Base-by-base conservation (phyloP, 495 filamentous ascomycete genomes). In the Neurospora sp. region DNA sequence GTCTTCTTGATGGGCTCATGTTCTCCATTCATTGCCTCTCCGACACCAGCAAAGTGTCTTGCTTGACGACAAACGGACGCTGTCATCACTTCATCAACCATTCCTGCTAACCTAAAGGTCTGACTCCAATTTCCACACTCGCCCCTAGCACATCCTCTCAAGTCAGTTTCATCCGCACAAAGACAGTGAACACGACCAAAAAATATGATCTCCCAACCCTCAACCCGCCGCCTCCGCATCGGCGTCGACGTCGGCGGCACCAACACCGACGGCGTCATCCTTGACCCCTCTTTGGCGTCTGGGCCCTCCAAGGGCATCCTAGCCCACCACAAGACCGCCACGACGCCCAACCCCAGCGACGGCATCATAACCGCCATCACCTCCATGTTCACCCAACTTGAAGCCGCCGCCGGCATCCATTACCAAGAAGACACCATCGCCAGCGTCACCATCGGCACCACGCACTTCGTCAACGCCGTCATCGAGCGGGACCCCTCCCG, bases 401-500 rank as follows among this genome's bases (percentile, higher is more conserved):
- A 3, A 14, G 31, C 31, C 27, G 22, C 48, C 48, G 41, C 79
- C 44, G 73, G 69, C 31, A 80, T 88, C 66, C 73, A 77, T 14
- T 76, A 82, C 7, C 75, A 27, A 27, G 27, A 76, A 2, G 73
- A 83, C 37, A 11, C 27, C 53, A 82, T 91, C 18, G 84, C 84
- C 11, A 86, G 84, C 71, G 87, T 90, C 5, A 88, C 87, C 31
- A 87, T 91, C 72, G 89, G 89, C 18, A 91, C 89, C 3, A 90
- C 88, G 1, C 86, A 88, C 75, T 91, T 90, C 78, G 85, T 91
- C 73, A 91, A 91, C 77, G 88, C 89, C 9, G 87, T 91, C 42
- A 82, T 89, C 9, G 86, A 89, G 76, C 79, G 84, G 10, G 88
- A 91, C 77, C 78, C 82, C 18, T 73, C 81, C 14, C 83, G 86